These are phyloP conservation scores for Graphiopsis chlorocephala DNA, from an alignment of 2,329 filamentous ascomycete species.

Conservation along the genomic window DNA sequence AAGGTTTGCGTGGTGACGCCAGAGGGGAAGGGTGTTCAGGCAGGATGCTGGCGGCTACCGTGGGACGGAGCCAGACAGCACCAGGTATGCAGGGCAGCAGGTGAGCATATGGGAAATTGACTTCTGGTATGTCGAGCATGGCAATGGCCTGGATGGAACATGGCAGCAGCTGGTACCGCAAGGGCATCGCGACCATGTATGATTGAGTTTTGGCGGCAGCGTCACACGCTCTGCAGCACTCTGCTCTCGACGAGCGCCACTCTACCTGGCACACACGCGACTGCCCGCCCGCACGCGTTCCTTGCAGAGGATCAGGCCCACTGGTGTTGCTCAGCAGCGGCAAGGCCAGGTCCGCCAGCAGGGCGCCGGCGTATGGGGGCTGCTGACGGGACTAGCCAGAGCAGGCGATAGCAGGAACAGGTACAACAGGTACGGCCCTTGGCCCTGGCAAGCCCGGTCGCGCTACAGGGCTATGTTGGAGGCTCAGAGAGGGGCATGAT, in stretches of 20 bases:
- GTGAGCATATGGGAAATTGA: slow-evolving; percentile 3
- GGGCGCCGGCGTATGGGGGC: slow-evolving; percentile 2
- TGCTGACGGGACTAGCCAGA: background rate
- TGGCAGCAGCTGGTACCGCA: background rate
- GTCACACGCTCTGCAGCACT: background rate
- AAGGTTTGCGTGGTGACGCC: slow-evolving; percentile 1
- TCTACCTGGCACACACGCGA: slow-evolving; percentile 13
- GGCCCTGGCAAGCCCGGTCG: background rate
- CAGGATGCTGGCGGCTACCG: slow-evolving; percentile 2
- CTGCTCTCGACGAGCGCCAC: background rate
- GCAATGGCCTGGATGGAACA: background rate
- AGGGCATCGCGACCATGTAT: background rate
- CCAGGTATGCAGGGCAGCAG: background rate
- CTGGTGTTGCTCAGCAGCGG: slow-evolving; percentile 10
- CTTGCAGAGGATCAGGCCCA: slow-evolving; percentile 14
- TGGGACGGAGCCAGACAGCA: slow-evolving; percentile 10
- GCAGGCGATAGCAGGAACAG: background rate
- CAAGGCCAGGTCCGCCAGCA: background rate
- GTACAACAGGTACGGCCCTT: background rate
- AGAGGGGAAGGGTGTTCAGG: slow-evolving; percentile 1
- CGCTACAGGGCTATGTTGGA: background rate
- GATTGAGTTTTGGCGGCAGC: background rate
- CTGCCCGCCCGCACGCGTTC: background rate
- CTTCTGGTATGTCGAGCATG: background rate
- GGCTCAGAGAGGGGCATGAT: too few relatives aligned